Conservation (phyloP, 192 early-diverging fungal species). For the Haplosporangium gracile region DNA sequence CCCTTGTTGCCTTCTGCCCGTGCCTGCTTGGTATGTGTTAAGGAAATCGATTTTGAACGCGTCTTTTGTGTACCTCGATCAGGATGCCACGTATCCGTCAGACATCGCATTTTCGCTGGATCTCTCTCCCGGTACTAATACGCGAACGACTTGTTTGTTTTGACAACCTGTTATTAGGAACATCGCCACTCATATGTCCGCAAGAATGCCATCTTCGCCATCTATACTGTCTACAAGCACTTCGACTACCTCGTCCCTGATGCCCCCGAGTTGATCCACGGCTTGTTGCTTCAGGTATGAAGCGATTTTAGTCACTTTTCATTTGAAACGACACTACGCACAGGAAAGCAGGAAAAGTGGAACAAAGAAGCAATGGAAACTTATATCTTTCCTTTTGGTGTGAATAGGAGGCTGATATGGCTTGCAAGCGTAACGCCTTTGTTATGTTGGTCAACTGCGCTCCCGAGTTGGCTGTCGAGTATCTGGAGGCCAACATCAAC, state of each 20-base stretch:
- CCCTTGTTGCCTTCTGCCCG: conserved; percentile 92
- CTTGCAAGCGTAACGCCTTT: conserved; percentile 94
- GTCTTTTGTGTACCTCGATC: background rate
- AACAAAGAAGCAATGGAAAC: background rate
- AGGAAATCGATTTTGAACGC: background rate
- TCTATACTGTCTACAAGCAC: conserved; percentile 89
- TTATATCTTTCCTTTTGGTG: conserved; percentile 4
- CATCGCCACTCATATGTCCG: conserved; percentile 98
- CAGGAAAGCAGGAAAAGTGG: background rate
- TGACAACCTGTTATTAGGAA: conserved; percentile 65
- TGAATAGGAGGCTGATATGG: conserved; percentile 90
- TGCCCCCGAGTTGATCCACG: conserved; percentile 89
- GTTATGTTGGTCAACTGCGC: conserved; percentile 89
- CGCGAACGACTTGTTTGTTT: conserved; percentile 10
- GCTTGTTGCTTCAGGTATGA: conserved; percentile 69
- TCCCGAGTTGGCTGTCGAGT: conserved; percentile 85
- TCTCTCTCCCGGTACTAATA: background rate
- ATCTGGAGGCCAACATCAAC: conserved; percentile 78
- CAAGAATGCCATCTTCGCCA: conserved; percentile 97
- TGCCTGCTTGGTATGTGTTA: conserved; percentile 78
- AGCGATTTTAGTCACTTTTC: background rate
- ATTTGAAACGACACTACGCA: too few species aligned
- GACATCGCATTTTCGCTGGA: background rate
- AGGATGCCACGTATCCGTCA: background rate
- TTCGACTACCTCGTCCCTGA: conserved; percentile 96